phyloP scores from a whole-genome alignment of 1,284 basidiomycete species.

The Leccinum angustisporum region DNA sequence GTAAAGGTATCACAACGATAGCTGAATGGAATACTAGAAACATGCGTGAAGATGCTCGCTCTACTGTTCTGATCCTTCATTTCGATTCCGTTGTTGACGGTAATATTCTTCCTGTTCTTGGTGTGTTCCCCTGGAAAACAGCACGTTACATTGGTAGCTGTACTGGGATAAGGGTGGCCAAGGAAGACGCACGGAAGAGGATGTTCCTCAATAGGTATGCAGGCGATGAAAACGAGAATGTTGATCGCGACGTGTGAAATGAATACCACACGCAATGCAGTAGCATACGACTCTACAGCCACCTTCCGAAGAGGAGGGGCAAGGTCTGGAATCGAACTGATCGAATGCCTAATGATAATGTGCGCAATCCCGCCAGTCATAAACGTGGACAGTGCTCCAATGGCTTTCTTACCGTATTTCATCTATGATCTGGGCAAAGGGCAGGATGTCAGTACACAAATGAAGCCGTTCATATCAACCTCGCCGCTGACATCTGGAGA shows the following conservation, averaged over 20 bases:
- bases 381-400: slow-evolving; percentile 17
- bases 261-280: slow-evolving; percentile 85
- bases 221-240: slow-evolving; percentile 59
- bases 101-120: slow-evolving; percentile 61
- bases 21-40: slow-evolving; percentile 5
- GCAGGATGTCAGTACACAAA: slow-evolving; percentile 19
- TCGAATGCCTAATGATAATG: slow-evolving; percentile 73
- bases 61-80: slow-evolving; percentile 14
- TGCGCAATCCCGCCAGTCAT: slow-evolving; percentile 15
- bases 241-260: slow-evolving; percentile 70
- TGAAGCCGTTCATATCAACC: slow-evolving; percentile 24
- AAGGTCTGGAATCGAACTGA: slow-evolving; percentile 75
- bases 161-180: slow-evolving; percentile 34
- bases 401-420: slow-evolving; percentile 54
- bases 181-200: slow-evolving; percentile 51
- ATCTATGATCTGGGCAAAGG: slow-evolving; percentile 59
- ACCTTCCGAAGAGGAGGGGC: slow-evolving; percentile 58
- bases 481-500: slow-evolving; percentile 61
- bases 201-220: slow-evolving; percentile 75
- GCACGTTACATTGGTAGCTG: neutral
- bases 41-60: slow-evolving; percentile 19
- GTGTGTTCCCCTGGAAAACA: slow-evolving; percentile 42
- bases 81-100: slow-evolving; percentile 36
- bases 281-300: slow-evolving; percentile 82
- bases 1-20: slow-evolving; percentile 22